Conservation (phyloP, 2,329 filamentous ascomycete genomes). For the Diaporthe ilicicola region DNA sequence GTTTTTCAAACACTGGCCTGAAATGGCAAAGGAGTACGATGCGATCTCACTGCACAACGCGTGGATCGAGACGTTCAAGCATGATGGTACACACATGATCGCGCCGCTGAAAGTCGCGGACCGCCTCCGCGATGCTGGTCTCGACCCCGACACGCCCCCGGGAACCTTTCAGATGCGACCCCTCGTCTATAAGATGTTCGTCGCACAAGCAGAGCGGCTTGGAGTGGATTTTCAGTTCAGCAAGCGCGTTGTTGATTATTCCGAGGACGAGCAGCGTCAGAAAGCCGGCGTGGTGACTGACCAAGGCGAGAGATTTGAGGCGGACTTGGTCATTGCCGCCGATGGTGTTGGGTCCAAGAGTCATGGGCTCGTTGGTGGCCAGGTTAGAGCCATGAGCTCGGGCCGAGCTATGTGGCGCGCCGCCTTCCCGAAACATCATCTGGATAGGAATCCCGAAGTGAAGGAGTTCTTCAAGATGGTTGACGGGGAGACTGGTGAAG, state of each 20-base stretch:
- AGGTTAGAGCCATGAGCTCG: background rate
- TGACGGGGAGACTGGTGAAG: background rate
- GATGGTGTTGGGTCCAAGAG: background rate
- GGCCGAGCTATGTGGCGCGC: conserved; percentile 5
- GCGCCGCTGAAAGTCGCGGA: conserved; percentile 57
- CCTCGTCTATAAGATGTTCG: background rate
- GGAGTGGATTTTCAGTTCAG: background rate
- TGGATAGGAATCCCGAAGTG: background rate
- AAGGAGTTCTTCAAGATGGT: background rate
- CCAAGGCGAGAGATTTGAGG: background rate
- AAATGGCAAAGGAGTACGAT: conserved; percentile 59
- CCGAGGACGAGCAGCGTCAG: background rate
- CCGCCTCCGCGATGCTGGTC: conserved; percentile 49
- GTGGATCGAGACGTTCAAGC: conserved; percentile 65
- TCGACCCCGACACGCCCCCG: conserved; percentile 36
- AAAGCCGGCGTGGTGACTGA: background rate
- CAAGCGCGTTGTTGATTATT: background rate
- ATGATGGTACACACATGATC: conserved; percentile 58
- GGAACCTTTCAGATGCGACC: conserved; percentile 10
- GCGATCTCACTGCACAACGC: conserved; percentile 61
- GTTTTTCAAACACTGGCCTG: conserved; percentile 34
- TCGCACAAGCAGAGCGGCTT: background rate
- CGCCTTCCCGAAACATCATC: background rate
- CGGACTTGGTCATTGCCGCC: background rate
- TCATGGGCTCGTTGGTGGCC: background rate